Evolutionary conservation across 139 green algal genomes (phyloP).

Genomic region (Haematococcus lacustris): DNA sequence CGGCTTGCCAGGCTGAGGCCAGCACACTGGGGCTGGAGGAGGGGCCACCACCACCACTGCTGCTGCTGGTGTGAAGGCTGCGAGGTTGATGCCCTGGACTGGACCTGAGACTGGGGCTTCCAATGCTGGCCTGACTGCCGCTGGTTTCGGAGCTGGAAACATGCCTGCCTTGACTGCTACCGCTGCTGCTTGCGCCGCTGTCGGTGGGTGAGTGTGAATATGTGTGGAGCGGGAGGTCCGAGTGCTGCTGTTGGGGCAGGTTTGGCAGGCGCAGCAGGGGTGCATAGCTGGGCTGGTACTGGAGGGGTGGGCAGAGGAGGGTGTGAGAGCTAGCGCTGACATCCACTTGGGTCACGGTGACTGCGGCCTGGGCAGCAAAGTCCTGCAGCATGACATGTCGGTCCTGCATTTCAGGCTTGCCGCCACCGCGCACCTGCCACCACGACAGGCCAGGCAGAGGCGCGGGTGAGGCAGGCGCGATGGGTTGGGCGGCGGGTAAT

Average conservation of each 20-base stretch:
- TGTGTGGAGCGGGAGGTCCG: not conserved
- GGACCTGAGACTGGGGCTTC: not conserved
- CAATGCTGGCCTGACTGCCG: not conserved
- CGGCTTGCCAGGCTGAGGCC: too few relatives aligned
- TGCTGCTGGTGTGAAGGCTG: not conserved
- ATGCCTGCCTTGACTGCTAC: too few relatives aligned
- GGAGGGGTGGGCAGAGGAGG: not conserved
- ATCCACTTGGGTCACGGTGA: not conserved
- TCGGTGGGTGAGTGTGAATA: too few relatives aligned
- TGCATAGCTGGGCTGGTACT: too few relatives aligned
- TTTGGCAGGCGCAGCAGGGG: too few relatives aligned
- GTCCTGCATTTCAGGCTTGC: constrained; percentile 9
- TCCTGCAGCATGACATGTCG: not conserved
- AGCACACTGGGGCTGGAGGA: too few relatives aligned
- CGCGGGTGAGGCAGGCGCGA: too few relatives aligned
- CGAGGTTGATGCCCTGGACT: not conserved
- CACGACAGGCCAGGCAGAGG: too few relatives aligned
- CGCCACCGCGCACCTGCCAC: not conserved
- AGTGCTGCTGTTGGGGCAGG: not conserved
- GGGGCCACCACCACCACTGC: too few relatives aligned
- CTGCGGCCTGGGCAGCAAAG: not conserved
- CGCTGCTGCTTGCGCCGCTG: too few relatives aligned
- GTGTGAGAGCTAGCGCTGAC: not conserved
- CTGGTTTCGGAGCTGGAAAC: not conserved
- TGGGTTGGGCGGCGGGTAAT: too few relatives aligned